Base-by-base conservation (phyloP, 2,329 filamentous ascomycete genomes). In the Sporothrix curviconia region DNA sequence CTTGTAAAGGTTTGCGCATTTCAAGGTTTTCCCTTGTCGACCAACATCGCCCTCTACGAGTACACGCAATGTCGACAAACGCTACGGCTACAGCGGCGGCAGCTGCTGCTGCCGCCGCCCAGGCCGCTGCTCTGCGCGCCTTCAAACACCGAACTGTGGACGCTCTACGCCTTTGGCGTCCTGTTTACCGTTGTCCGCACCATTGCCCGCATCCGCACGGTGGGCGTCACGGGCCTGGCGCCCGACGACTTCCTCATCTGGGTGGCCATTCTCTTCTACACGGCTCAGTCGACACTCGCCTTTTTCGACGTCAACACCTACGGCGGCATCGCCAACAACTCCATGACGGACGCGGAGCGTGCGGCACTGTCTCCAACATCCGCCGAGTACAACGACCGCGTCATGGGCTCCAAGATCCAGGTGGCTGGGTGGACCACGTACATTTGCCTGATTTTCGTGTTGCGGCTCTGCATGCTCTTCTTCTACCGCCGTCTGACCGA, bases 401-500 rank as follows among this genome's bases (percentile, higher is more conserved):
- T 79, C 1, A 69, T 72, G 9, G 80, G 79, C 0, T 81, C 76
- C 19, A 78, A 81, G 63, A 76, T 77, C 1, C 76, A 80, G 59
- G 66, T 82, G 2, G 67, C 76, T 0, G 78, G 79, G 15, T 83
- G 81, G 80, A 75, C 75, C 11, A 67, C 74, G 40, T 84, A 84
- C 61, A 76, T 76, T 1, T 66, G 74, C 7, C 66, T 83, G 28
- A 66, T 83, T 46, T 81, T 76, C 75, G 67, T 74, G 32, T 66
- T 83, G 55, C 83, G 83, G 66, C 66, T 74, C 1, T 80, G 78
- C 58, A 75, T 82, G 71, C 70, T 76, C 8, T 68, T 79, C 42
- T 83, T 82, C 65, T 83, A 82, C 65, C 71, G 74, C 28, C 70
- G 79, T 57, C 69, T 82, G 32, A 79, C 75, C 49, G 69, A 19